phyloP scores from a whole-genome alignment of 2,329 filamentous ascomycete species.

The Cordyceps javanica region DNA sequence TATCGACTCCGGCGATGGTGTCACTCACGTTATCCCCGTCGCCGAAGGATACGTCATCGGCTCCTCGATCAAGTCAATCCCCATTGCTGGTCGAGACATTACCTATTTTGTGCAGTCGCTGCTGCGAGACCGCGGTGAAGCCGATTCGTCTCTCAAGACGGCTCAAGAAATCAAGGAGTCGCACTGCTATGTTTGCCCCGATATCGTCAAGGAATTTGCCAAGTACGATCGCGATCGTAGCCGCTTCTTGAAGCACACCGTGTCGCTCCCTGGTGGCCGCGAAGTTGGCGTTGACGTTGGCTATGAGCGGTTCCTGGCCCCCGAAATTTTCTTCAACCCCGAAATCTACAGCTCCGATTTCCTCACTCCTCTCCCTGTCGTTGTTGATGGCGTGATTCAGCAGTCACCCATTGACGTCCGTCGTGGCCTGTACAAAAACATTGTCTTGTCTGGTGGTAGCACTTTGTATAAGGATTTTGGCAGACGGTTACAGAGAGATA shows the following conservation, averaged over 20 bases:
- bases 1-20: conserved; percentile 97
- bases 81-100: conserved; percentile 94
- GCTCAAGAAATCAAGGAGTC: conserved; percentile 98
- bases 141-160: conserved; percentile 94
- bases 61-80: conserved; percentile 98
- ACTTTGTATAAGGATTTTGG: conserved; percentile 99
- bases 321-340: conserved; percentile 99
- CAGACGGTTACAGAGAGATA: conserved; percentile 89
- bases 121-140: conserved; percentile 90
- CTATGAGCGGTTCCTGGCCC: conserved; percentile 95
- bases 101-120: conserved; percentile 98
- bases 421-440: conserved; percentile 98
- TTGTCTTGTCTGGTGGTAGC: conserved; percentile 93
- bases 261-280: conserved; percentile 78
- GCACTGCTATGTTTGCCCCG: conserved; percentile 96
- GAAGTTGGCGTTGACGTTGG: conserved; percentile 85
- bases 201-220: conserved; percentile 97
- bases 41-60: conserved; percentile 98
- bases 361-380: conserved; percentile 85
- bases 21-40: conserved; percentile 97
- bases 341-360: conserved; percentile 99
- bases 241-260: conserved; percentile 84
- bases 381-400: conserved; percentile 96
- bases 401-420: conserved; percentile 96
- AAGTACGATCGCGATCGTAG: conserved; percentile 90